Percentiles rank a stretch among this genome's conserved stretches.
Conservation (phyloP, 768 basidiomycete genomes). For the Candolleomyces eurysporus region DNA sequence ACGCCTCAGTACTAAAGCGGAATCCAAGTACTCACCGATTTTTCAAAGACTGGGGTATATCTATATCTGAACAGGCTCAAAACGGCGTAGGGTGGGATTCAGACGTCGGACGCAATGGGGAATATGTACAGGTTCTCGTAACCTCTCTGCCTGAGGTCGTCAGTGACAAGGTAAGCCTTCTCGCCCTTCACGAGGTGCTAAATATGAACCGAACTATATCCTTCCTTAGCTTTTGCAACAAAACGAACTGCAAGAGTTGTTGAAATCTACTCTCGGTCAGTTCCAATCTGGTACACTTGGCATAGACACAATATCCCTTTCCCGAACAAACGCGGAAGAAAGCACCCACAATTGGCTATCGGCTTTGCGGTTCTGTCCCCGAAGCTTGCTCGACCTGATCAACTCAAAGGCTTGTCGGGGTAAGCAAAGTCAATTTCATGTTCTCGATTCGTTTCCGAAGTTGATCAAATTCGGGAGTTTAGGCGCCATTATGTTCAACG, state of each 20-base stretch:
- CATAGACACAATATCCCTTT: conserved; percentile 16
- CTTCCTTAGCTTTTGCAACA: conserved; percentile 55
- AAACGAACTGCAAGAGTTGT: conserved; percentile 70
- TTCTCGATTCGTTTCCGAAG: conserved; percentile 3
- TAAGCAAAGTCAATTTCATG: conserved; percentile 26
- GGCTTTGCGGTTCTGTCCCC: conserved; percentile 81
- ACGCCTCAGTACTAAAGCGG: conserved; percentile 49
- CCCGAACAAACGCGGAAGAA: conserved; percentile 14
- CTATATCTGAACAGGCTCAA: conserved; percentile 39
- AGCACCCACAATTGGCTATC: conserved; percentile 58
- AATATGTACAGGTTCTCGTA: conserved; percentile 68
- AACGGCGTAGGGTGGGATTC: conserved; percentile 21
- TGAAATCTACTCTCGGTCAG: conserved; percentile 70
- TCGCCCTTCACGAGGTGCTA: conserved; percentile 14
- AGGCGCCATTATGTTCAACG: conserved; percentile 99
- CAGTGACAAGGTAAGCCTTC: conserved; percentile 63
- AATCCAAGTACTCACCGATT: conserved; percentile 40
- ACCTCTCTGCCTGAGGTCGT: conserved; percentile 66
- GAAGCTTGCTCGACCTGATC: conserved; percentile 73
- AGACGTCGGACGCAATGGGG: conserved; percentile 30
- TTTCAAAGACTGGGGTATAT: conserved; percentile 71
- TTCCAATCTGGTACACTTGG: conserved; percentile 47
- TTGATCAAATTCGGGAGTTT: conserved; percentile 11
- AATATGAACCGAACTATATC: conserved; percentile 9
- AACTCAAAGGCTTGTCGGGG: conserved; percentile 98